Evolutionary conservation across 2,329 filamentous ascomycete species (phyloP), one percentile per base, ranked within the genome.

Genomic region (Huntiella abstrusa): DNA sequence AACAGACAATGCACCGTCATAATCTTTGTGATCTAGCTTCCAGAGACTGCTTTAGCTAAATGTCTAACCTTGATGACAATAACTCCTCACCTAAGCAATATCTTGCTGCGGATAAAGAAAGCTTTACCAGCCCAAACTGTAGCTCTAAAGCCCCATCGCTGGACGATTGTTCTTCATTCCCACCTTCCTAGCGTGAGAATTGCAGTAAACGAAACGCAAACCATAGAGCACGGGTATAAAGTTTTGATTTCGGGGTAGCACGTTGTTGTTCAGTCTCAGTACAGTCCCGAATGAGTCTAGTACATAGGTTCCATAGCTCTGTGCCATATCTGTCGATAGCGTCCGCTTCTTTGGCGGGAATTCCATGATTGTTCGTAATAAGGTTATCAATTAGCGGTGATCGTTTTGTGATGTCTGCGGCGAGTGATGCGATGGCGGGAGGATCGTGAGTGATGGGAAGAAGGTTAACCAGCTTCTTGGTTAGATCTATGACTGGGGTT

Each of bases 151-250:
- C 15, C 5, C 33, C 39, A 54, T 51, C 13, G 45, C 54, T 15
- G 55, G 54, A 40, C 54, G 54, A 16, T 50, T 55, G 40, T 51
- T 53, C 45, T 52, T 49, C 12, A 44, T 53, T 38, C 56, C 50
- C 50, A 48, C 53, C 70, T 63, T 48, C 71, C 72, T 38, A 71
- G 63, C 38, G 80, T 74, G 11, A 34, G 15, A 43, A 43, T 10
- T 33, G n/a, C 8, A 93, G 63, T 47, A 88, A 59, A 11, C 78
- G 61, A 54, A 83, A 85, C 0, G 82, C 71, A 53, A 87, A 64
- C 2, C 70, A 58, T 37, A 70, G 64, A 10, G 60, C 59, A 11
- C 63, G 56, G 5, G 63, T 52, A 2, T 70, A 52, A 22, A 67
- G 53, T 47, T 41, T 62, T 37, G 43, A 54, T 53, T 49, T 53